phyloP scores from a whole-genome alignment of 2,329 filamentous ascomycete species.

The Neobulgaria alba region DNA sequence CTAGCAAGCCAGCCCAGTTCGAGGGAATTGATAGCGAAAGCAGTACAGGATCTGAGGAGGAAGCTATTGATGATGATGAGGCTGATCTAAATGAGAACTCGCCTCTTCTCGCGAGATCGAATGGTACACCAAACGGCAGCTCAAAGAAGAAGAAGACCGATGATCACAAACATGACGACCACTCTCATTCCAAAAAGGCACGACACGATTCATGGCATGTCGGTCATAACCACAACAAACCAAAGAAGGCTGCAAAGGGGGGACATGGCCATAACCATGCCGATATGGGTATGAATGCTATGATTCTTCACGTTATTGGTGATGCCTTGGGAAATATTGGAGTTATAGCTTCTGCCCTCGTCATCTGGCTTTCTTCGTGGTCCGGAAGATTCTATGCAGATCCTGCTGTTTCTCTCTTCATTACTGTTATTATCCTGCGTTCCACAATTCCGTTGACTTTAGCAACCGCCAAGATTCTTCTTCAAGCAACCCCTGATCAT shows the following conservation, averaged over 20 bases:
- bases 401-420: conserved; percentile 85
- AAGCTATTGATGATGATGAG: conserved; percentile 18
- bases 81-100: conserved; percentile 29
- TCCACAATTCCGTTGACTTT: conserved; percentile 72
- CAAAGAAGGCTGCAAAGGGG: conserved; percentile 47
- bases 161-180: conserved; percentile 16
- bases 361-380: conserved; percentile 87
- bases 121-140: neutral
- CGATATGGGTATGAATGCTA: conserved; percentile 92
- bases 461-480: conserved; percentile 76
- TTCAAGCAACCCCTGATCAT: conserved; percentile 87
- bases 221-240: conserved; percentile 73
- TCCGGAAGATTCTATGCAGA: conserved; percentile 81
- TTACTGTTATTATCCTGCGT: conserved; percentile 69
- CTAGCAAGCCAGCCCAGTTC: conserved; percentile 56
- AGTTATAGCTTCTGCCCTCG: conserved; percentile 71
- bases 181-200: conserved; percentile 6
- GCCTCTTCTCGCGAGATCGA: conserved; percentile 16
- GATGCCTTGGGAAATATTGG: conserved; percentile 82
- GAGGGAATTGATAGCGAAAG: conserved; percentile 50
- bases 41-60: conserved; percentile 34
- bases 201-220: conserved; percentile 42
- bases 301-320: conserved; percentile 68
- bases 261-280: conserved; percentile 69
- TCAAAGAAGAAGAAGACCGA: conserved; percentile 2